phyloP scores from a whole-genome alignment of 2,329 filamentous ascomycete genomes.

The Alternaria ethzedia region DNA sequence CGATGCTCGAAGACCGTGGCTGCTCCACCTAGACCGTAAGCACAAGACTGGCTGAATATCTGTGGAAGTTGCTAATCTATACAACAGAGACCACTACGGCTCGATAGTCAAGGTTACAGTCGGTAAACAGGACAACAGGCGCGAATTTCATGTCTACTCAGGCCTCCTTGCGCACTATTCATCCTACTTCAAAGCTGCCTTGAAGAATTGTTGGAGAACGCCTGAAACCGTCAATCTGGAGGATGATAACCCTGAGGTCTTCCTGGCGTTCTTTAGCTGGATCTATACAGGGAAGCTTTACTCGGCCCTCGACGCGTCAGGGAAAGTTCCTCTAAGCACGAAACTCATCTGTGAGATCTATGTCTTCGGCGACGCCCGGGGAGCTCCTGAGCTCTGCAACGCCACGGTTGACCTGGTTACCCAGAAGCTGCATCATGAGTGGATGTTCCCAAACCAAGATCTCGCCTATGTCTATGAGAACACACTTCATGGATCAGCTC shows the following conservation, averaged over 20 bases:
- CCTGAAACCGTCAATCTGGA: not conserved
- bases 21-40: not conserved
- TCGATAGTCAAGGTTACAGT: not conserved
- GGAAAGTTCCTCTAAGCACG: rapidly evolving
- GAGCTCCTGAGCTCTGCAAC: rapidly evolving
- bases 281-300: not conserved
- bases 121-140: too few relatives aligned
- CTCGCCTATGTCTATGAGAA: not conserved
- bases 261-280: not conserved
- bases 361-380: rapidly evolving
- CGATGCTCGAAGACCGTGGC: not conserved
- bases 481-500: not conserved
- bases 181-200: not conserved
- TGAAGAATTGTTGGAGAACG: not conserved
- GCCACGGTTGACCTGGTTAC: rapidly evolving
- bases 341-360: not conserved
- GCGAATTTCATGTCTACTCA: not conserved
- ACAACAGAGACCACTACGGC: rapidly evolving
- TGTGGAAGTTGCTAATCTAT: too few relatives aligned
- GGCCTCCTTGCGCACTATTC: not conserved
- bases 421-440: not conserved
- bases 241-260: not conserved
- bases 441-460: too few relatives aligned
- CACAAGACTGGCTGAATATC: too few relatives aligned
- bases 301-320: not conserved